Evolutionary conservation across 225 moss, liverwort and hornwort genomes (phyloP), one percentile per base, ranked within the genome.

Genomic region (Pseudisothecium myosuroides): DNA sequence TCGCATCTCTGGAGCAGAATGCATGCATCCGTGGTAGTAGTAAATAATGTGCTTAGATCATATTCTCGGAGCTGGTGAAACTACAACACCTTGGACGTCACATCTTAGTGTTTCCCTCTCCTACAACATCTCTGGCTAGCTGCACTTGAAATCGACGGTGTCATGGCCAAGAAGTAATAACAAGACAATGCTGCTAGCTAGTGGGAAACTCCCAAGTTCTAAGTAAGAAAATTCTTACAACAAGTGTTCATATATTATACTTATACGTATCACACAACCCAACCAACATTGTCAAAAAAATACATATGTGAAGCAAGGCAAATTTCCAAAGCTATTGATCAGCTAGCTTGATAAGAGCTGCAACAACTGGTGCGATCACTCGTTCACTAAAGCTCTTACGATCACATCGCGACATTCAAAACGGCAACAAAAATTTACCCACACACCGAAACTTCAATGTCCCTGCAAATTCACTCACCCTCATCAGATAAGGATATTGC

Each of bases 401-500:
- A 54, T 36, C 62, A n/a, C 50, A 50, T 63, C 22, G 50, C 50
- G 37, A 80, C 79, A n/a, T 54, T 32, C 66, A 63, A 8, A 16
- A 71, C n/a, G 23, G 12, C 63, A 47, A 75, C 64, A 60, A 59
- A 52, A 49, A 49, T 55, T 84, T 37, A 39, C 31, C 21, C 9
- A 10, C 84, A 41, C 34, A 7, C 29, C 22, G 28, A 52, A 47
- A 61, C 75, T 12, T 58, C 34, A 49, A 26, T 24, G 49, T 50
- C 64, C 76, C 78, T 34, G 26, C 43, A 67, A 88, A 88, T 88
- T 76, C 88, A 87, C 92, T 91, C 71, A 94, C 94, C 94, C 91
- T 94, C 94, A 71, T 94, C 94, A 41, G 91, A 79, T 37, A 94
- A 87, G 54, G 92, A 94, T 59, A 94, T 87, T 41, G 94, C 94